A percentile compares a stretch with the other conserved stretches of the same genome.
These are phyloP conservation scores for Marchantia polymorpha DNA, from an alignment of 225 moss, liverwort and hornwort genomes.

Conservation along the genomic window DNA sequence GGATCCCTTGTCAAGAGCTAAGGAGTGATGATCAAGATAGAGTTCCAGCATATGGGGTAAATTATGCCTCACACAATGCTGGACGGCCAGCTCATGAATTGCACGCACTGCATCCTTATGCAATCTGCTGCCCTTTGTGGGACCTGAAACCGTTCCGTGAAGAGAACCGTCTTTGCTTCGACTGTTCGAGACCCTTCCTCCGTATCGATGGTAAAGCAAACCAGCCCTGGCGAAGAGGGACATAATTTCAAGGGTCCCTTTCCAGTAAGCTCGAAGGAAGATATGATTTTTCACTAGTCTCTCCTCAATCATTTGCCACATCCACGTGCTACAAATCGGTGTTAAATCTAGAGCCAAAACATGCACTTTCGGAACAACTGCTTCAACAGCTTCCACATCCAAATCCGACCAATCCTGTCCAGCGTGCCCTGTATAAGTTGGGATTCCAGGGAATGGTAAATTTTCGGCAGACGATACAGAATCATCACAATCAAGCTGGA, in stretches of 20 bases:
- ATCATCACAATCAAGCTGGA: constrained; percentile 62
- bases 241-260: constrained; percentile 78
- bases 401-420: constrained; percentile 29
- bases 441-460: constrained; percentile 29
- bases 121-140: constrained; percentile 41
- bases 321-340: constrained; percentile 70
- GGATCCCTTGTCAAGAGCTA: constrained; percentile 75
- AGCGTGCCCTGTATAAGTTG: constrained; percentile 19
- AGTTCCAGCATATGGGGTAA: constrained; percentile 71
- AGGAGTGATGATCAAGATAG: constrained; percentile 72
- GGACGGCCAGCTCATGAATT: constrained; percentile 77
- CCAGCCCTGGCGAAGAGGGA: constrained; percentile 75
- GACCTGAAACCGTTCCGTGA: constrained; percentile 34
- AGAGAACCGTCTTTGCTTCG: constrained; percentile 51
- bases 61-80: constrained; percentile 77
- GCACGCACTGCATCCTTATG: constrained; percentile 77
- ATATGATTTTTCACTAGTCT: constrained; percentile 68
- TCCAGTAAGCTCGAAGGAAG: constrained; percentile 76
- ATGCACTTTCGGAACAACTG: constrained; percentile 68
- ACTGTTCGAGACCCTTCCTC: constrained; percentile 43
- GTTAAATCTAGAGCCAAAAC: constrained; percentile 66
- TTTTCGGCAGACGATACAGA: constrained; percentile 20
- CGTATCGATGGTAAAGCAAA: constrained; percentile 62
- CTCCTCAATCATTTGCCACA: constrained; percentile 93
- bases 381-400: constrained; percentile 35